Conservation (phyloP, 768 basidiomycete species). For the Lactarius akahatsu region DNA sequence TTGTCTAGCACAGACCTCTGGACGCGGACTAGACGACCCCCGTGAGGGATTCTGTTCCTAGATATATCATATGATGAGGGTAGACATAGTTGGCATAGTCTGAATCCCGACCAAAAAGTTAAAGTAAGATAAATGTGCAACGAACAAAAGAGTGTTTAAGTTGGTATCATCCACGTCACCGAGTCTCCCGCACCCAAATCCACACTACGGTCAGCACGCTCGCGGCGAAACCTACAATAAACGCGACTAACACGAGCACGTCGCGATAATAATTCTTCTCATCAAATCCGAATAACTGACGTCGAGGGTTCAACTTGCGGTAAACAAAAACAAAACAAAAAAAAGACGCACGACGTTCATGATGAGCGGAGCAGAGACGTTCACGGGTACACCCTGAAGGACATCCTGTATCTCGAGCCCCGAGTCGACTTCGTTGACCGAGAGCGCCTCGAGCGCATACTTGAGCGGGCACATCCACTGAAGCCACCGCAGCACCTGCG, state of each 20-base stretch:
- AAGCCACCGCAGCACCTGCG: conserved; percentile 90
- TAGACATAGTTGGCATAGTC: conserved; percentile 8
- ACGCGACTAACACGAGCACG: conserved; percentile 83
- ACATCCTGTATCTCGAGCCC: conserved; percentile 82
- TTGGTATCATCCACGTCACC: conserved; percentile 40
- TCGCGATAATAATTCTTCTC: conserved; percentile 83
- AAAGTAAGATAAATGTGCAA: not conserved
- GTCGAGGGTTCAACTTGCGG: not conserved
- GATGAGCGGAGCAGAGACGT: conserved; percentile 77
- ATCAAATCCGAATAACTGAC: conserved; percentile 83
- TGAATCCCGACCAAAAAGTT: not conserved
- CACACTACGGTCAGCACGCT: conserved; percentile 76
- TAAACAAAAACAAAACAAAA: conserved; percentile 16
- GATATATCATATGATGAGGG: conserved; percentile 7
- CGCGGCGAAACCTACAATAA: conserved; percentile 75
- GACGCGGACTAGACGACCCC: conserved; percentile 3
- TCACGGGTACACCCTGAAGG: conserved; percentile 77
- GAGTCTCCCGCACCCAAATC: conserved; percentile 71
- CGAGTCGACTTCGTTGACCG: conserved; percentile 89
- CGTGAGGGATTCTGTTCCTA: not conserved
- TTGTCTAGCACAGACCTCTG: not conserved
- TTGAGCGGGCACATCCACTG: conserved; percentile 89
- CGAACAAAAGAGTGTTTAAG: not conserved
- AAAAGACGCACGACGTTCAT: conserved; percentile 66
- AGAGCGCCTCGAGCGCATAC: conserved; percentile 78